Conservation (phyloP, 495 filamentous ascomycete genomes). For the Elaphomyces granulatus region DNA sequence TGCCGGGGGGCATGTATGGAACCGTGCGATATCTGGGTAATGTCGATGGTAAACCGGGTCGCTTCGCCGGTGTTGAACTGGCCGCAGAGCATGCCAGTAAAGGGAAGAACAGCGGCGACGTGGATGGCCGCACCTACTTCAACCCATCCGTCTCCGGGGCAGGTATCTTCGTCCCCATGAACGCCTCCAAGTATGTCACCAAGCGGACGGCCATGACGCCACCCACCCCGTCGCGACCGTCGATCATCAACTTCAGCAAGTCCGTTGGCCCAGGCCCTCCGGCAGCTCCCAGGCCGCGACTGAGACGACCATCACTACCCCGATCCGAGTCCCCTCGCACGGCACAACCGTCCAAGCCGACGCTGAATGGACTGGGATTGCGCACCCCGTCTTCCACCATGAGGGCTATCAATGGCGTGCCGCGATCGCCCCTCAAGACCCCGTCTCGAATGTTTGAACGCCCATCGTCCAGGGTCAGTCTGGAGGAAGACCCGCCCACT, state of each 20-base stretch:
- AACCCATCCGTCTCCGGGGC: slow-evolving; percentile 59
- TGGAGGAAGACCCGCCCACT: slow-evolving; percentile 21
- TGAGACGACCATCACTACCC: slow-evolving; percentile 54
- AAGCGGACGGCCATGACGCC: slow-evolving; percentile 52
- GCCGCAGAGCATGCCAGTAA: slow-evolving; percentile 60
- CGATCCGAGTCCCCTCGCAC: slow-evolving; percentile 69
- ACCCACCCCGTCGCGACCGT: slow-evolving; percentile 42
- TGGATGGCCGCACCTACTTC: slow-evolving; percentile 80
- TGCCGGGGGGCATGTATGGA: slow-evolving; percentile 88
- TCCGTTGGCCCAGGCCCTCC: slow-evolving; percentile 68
- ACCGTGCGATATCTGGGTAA: slow-evolving; percentile 76
- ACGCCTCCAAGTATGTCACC: slow-evolving; percentile 63
- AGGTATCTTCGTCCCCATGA: slow-evolving; percentile 88
- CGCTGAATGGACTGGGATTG: slow-evolving; percentile 40
- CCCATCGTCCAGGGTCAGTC: slow-evolving; percentile 28
- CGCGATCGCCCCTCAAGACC: slow-evolving; percentile 30
- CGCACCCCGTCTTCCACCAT: slow-evolving; percentile 27
- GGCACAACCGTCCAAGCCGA: slow-evolving; percentile 32
- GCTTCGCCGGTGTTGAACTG: slow-evolving; percentile 91
- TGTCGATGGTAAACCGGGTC: slow-evolving; percentile 79
- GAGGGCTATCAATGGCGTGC: slow-evolving; percentile 17
- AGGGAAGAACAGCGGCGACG: slow-evolving; percentile 94
- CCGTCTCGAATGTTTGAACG: slow-evolving; percentile 30
- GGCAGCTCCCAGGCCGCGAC: slow-evolving; percentile 50
- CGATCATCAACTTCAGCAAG: slow-evolving; percentile 55